Evolutionary conservation across 768 basidiomycete species (phyloP).

Genomic region (Mycena albidolilacea): DNA sequence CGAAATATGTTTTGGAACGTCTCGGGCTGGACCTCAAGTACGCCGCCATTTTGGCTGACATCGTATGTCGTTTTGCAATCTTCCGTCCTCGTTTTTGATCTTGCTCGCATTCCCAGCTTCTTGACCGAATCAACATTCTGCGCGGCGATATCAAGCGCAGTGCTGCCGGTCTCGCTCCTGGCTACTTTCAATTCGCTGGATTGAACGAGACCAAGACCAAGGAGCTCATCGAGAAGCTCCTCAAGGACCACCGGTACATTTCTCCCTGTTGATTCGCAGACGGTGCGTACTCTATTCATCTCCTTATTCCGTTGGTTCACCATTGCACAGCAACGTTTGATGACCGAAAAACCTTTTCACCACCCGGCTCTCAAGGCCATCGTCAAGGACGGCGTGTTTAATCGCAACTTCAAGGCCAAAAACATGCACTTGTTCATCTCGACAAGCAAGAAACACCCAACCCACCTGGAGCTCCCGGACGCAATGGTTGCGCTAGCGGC

Average conservation of each 20-base stretch:
- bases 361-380: neutral
- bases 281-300: neutral
- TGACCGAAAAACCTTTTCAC: slow-evolving; percentile 8
- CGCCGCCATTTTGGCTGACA: slow-evolving; percentile 7
- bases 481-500: slow-evolving; percentile 16
- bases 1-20: neutral
- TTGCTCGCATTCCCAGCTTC: neutral
- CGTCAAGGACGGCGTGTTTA: slow-evolving; percentile 12
- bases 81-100: neutral
- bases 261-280: neutral
- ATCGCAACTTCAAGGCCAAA: slow-evolving; percentile 12
- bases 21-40: slow-evolving; percentile 2
- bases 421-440: slow-evolving; percentile 12
- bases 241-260: neutral
- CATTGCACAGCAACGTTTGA: slow-evolving; percentile 7
- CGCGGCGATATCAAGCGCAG: slow-evolving; percentile 18
- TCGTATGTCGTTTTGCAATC: neutral
- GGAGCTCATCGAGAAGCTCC: slow-evolving; percentile 2
- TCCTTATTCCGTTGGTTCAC: too few species aligned
- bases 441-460: neutral
- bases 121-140: slow-evolving; percentile 24
- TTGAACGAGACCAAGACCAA: neutral
- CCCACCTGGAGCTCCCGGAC: slow-evolving; percentile 1
- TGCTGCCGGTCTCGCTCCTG: neutral
- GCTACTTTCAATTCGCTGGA: neutral